Evolutionary conservation across 2,329 filamentous ascomycete species (phyloP), one percentile per base, ranked within the genome.

Genomic region (Paecilomyces variotii): DNA sequence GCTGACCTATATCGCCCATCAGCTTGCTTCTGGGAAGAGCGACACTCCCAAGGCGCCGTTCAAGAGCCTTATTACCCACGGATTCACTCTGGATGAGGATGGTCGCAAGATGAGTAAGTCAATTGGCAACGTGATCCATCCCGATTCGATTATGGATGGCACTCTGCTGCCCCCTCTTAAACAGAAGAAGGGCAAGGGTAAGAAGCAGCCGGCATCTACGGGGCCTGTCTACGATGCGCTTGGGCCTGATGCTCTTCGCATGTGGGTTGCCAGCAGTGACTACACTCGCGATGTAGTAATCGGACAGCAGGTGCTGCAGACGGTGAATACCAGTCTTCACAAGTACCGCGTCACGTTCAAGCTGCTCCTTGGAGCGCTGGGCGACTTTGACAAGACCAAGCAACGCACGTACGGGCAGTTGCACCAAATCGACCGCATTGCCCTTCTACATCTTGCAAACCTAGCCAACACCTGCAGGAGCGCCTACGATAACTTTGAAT

Each of bases 101-200:
- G 92, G 92, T n/a, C 91, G 90, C 70, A 99, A 99, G 74, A 99
- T 99, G 94, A 97, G 92, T 71, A 99, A 99, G 74, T 97, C 91
- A 0, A 78, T 97, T 1, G 94, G 94, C 14, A 99, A 99, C 68
- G 87, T 89, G 28, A 86, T 97, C 58, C 82, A 85, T 0, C 92
- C 93, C 0, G 79, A 84, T 5, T 81, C 96, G 62, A 91, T 99
- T 64, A 94, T 97, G 79, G 84, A 90, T 56, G 93, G 93, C 5
- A 85, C 86, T 2, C 79, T 96, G 10, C 76, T 95, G 12, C 88
- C 89, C 4, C 85, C 87, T 0, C 69, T 87, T 39, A 89, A 88
- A 69, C 75, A 75, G 51, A 87, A 85, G 67, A 87, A 87, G 64
- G 72, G 76, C 52, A 82, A 81, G 56, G 80, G 78, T 24, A 78